A percentile compares a stretch with the other conserved stretches of the same genome.
phyloP scores from a whole-genome alignment of 257 asterid genomes.

The Solanum phureja region DNA sequence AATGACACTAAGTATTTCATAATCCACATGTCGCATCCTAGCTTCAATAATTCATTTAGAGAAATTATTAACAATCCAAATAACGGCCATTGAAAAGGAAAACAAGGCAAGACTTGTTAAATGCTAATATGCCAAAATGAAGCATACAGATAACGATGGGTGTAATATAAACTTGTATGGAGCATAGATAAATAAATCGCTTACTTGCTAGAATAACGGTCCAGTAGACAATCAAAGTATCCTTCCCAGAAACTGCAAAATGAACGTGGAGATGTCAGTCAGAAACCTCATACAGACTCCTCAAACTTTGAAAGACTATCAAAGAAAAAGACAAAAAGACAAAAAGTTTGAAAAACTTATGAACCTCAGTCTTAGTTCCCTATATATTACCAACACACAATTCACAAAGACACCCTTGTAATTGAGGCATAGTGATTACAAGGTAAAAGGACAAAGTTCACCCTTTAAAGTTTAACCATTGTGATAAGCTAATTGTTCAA shows the following conservation, averaged over 20 bases:
- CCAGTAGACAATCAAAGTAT: slow-evolving; percentile 76
- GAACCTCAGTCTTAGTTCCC: not conserved
- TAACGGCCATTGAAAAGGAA: not conserved
- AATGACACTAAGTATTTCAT: not conserved
- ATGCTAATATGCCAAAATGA: not conserved
- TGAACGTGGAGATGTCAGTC: not conserved
- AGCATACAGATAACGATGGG: not conserved
- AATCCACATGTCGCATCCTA: not conserved
- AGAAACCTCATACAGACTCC: not conserved
- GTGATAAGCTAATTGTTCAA: not conserved
- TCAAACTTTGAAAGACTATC: not conserved
- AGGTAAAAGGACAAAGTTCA: not conserved
- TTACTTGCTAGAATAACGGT: slow-evolving; percentile 84
- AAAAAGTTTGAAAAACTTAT: not conserved
- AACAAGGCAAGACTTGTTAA: not conserved
- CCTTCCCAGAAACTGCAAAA: slow-evolving; percentile 92
- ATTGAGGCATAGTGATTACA: not conserved
- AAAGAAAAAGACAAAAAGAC: not conserved
- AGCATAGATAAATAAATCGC: not conserved
- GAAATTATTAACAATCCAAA: not conserved
- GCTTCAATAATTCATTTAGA: not conserved
- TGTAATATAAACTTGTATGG: not conserved
- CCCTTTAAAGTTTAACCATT: not conserved
- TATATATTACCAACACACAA: not conserved
- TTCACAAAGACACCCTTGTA: not conserved